Evolutionary conservation across 148 eudicot genomes (phyloP), one percentile per base, ranked within the genome.

Genomic region (Rhododendron kiyosumense): DNA sequence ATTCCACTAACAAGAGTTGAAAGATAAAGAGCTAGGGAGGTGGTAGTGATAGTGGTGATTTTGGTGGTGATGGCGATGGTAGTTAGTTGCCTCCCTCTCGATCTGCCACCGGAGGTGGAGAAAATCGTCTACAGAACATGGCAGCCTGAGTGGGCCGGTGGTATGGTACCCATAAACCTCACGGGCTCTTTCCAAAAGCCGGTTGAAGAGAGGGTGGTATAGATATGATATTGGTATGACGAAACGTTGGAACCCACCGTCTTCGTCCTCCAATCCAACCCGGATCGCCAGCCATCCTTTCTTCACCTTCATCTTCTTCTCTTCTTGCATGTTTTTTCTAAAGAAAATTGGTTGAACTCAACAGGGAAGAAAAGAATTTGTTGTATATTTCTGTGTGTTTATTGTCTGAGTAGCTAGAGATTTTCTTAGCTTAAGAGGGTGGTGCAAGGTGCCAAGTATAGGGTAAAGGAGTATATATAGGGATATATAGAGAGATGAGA

Each of bases 201-300:
- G 61, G 41, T 30, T 49, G 14, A 81, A 81, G 43, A 81, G 38
- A 26, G 65, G 83, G 9, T 51, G 83, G n/a, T 81, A 28, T 20
- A 81, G n/a, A n/a, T 81, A 81, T 28, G 83, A 49, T 81, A 81
- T 81, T 52, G 83, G 83, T 14, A 81, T 81, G 11, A 81, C 83
- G 9, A 81, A 81, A 17, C 83, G 83, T 52, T 52, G 83, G 65
- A 81, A 81, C 34, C 83, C 83, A 3, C 63, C 43, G 12, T 81
- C 63, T 51, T 81, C 65, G 24, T 81, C 83, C 52, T 81, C 67
- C 43, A 22, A 52, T 5, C 83, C 83, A 18, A 81, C 65, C 57
- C 65, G 83, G 24, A 81, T 67, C 0, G 83, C 83, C 15, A 81
- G 36, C 83, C 83, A 81, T 9, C 83, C 83, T 81, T 81, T 81